Evolutionary conservation across 495 filamentous ascomycete species (phyloP).

Genomic region (Penicillium desertorum): DNA sequence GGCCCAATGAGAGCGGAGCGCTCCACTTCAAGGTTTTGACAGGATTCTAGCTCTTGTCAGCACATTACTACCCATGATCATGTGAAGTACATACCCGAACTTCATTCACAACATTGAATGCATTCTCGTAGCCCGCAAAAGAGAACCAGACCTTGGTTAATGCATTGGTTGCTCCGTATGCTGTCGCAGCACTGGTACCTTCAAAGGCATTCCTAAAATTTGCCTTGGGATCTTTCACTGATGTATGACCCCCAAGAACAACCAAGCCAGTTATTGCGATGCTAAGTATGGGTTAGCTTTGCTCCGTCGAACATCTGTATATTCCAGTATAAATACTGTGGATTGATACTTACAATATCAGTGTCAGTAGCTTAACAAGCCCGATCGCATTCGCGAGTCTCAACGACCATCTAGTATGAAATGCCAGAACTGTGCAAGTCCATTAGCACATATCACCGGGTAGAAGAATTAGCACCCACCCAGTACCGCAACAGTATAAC

Average conservation of each 20-base stretch:
- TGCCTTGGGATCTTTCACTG: constrained; percentile 52
- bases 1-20: constrained; percentile 48
- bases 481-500: constrained; percentile 55
- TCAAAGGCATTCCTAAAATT: constrained; percentile 61
- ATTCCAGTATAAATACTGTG: not conserved
- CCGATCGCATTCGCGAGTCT: constrained; percentile 56
- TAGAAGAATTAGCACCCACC: constrained; percentile 13
- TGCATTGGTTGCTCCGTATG: constrained; percentile 58
- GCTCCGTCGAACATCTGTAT: not conserved
- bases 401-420: constrained; percentile 56
- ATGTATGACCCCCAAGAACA: constrained; percentile 57
- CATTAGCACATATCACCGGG: not conserved
- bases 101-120: constrained; percentile 66
- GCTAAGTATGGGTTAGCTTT: constrained; percentile 11
- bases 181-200: constrained; percentile 48
- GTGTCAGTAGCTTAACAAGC: constrained; percentile 53
- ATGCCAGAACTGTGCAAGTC: constrained; percentile 41
- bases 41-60: constrained; percentile 43
- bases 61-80: not conserved
- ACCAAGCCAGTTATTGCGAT: constrained; percentile 60
- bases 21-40: constrained; percentile 56
- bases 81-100: constrained; percentile 43
- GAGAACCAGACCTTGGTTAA: constrained; percentile 63
- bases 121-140: constrained; percentile 61
- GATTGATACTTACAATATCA: constrained; percentile 45